Conservation (phyloP, 1,284 basidiomycete species). For the Leccinum cinnamomeum region DNA sequence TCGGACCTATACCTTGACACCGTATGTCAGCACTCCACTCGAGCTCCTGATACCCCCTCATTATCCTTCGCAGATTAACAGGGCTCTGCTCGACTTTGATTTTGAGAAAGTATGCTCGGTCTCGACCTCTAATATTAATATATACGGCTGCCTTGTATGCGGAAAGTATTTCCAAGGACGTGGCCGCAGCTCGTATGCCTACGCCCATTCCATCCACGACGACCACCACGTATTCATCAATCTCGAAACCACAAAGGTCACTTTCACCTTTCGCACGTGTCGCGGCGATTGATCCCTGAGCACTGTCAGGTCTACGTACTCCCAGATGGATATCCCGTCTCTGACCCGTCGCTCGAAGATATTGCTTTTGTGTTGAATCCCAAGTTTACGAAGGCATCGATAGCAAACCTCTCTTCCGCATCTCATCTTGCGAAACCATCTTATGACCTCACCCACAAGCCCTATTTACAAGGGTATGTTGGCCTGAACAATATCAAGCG, state of each 20-base stretch:
- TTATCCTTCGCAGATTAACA: conserved; percentile 67
- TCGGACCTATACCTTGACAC: conserved; percentile 97
- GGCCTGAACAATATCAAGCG: conserved; percentile 97
- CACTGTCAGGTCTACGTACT: conserved; percentile 84
- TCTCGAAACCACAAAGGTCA: conserved; percentile 86
- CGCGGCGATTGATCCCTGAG: conserved; percentile 18
- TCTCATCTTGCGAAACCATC: conserved; percentile 69
- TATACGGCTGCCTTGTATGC: conserved; percentile 96
- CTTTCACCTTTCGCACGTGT: conserved; percentile 16
- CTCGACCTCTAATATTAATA: conserved; percentile 94
- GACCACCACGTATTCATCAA: conserved; percentile 99
- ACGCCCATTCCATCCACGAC: conserved; percentile 95
- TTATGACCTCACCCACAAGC: conserved; percentile 79
- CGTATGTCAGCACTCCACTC: conserved; percentile 46
- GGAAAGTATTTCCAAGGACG: conserved; percentile 99
- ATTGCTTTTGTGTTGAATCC: conserved; percentile 91
- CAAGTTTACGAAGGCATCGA: conserved; percentile 63
- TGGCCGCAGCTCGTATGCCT: conserved; percentile 91
- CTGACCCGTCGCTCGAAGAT: conserved; percentile 93
- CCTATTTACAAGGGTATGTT: conserved; percentile 92
- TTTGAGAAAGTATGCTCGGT: conserved; percentile 99
- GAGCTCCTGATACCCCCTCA: conserved; percentile 21
- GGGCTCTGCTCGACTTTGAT: conserved; percentile 93
- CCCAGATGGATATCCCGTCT: conserved; percentile 96
- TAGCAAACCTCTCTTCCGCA: conserved; percentile 55